Evolutionary conservation across 345 rosid species (phyloP).

Genomic region (Arabis hirsuta): DNA sequence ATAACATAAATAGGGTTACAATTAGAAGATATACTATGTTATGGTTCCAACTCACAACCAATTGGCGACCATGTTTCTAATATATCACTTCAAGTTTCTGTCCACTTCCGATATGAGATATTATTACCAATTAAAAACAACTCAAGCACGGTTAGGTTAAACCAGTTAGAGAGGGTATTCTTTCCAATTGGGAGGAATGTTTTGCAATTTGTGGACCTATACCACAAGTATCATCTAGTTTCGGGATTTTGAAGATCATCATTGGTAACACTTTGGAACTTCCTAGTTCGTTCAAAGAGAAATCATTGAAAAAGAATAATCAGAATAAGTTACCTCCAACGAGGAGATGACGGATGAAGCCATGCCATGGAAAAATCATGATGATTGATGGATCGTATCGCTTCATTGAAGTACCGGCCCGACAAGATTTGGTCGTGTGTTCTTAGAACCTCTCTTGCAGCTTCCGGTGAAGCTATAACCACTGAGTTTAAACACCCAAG

Average conservation of each 20-base stretch:
- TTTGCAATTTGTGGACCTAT: neutral
- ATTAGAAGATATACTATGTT: neutral
- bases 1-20: neutral
- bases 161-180: neutral
- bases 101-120: no score
- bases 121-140: neutral
- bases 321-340: slow-evolving; percentile 26
- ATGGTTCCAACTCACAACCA: no score
- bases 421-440: slow-evolving; percentile 46
- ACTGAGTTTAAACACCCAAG: slow-evolving; percentile 39
- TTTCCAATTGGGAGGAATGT: neutral
- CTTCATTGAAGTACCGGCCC: slow-evolving; percentile 28
- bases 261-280: neutral
- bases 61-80: no score
- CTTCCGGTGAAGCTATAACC: slow-evolving; percentile 39
- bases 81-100: no score
- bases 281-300: neutral
- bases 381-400: slow-evolving; percentile 31
- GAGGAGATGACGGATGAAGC: slow-evolving; percentile 38
- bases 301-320: neutral
- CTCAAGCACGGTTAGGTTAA: neutral
- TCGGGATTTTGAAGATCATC: neutral
- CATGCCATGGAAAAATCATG: slow-evolving; percentile 38
- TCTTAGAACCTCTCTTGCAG: slow-evolving; percentile 38
- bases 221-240: neutral